Evolutionary conservation across 441 rosid species (phyloP).

Genomic region (Dalechampia spathulata): DNA sequence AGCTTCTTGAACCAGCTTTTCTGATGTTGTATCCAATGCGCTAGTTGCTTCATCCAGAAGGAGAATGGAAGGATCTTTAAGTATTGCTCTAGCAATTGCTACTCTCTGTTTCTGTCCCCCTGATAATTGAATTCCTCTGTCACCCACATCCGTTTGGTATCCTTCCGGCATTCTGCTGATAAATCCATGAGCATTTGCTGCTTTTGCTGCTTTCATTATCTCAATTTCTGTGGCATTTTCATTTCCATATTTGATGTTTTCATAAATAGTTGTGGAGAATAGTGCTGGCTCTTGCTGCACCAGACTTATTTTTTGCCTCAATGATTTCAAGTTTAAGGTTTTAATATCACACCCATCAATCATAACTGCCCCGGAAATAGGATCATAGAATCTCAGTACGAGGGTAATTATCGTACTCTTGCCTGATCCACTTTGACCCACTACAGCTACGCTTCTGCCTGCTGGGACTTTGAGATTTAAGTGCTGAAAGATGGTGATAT

Average conservation of each 20-base stretch:
- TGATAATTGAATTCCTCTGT: constrained; percentile 66
- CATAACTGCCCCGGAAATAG: constrained; percentile 36
- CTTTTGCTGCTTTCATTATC: constrained; percentile 55
- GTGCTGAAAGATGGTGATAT: constrained; percentile 40
- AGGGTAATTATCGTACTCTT: constrained; percentile 67
- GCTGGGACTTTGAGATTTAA: constrained; percentile 40
- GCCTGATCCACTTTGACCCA: constrained; percentile 83
- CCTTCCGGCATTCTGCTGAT: constrained; percentile 68
- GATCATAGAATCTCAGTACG: constrained; percentile 70
- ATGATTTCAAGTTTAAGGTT: constrained; percentile 52
- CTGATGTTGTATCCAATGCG: constrained; percentile 60
- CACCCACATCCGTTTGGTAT: constrained; percentile 61
- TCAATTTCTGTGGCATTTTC: constrained; percentile 61
- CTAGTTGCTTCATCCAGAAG: constrained; percentile 81
- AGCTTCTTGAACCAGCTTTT: constrained; percentile 68
- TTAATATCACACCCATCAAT: constrained; percentile 60
- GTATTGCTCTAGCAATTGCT: constrained; percentile 70
- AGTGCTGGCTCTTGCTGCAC: constrained; percentile 86
- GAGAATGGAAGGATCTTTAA: constrained; percentile 64
- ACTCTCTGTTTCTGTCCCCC: constrained; percentile 70
- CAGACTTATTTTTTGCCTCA: constrained; percentile 51
- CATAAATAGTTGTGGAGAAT: constrained; percentile 62
- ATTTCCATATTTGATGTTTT: constrained; percentile 70
- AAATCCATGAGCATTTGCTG: constrained; percentile 74
- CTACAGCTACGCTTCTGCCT: constrained; percentile 65